Conservation (phyloP, 495 filamentous ascomycete species). For the Aspergillus panamensis region DNA sequence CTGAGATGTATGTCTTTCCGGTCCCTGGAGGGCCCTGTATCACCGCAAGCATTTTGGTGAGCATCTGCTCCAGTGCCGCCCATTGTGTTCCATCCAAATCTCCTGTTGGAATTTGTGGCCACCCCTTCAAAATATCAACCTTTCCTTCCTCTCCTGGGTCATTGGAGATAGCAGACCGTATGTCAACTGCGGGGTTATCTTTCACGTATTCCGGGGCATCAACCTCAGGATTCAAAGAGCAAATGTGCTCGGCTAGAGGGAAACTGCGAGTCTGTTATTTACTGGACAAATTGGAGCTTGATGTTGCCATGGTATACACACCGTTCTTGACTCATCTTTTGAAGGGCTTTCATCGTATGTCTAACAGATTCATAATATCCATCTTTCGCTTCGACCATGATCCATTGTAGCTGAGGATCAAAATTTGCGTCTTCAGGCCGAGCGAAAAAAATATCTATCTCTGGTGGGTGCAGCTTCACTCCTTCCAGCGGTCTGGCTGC, state of each 20-base stretch:
- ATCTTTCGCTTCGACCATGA: conserved; percentile 72
- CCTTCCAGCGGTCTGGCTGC: conserved; percentile 64
- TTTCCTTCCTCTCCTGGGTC: conserved; percentile 21
- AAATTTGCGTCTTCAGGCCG: conserved; percentile 56
- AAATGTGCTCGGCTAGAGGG: conserved; percentile 59
- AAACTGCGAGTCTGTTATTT: conserved; percentile 43
- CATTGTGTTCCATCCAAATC: conserved; percentile 68
- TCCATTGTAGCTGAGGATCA: conserved; percentile 65
- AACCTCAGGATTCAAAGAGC: conserved; percentile 46
- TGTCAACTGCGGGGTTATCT: conserved; percentile 43
- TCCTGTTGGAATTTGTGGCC: conserved; percentile 47
- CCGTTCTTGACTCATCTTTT: conserved; percentile 61
- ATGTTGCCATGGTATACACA: conserved; percentile 34
- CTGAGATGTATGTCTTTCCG: conserved; percentile 79
- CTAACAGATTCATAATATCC: conserved; percentile 74
- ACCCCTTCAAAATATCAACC: conserved; percentile 46
- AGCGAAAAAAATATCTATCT: conserved; percentile 75
- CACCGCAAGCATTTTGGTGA: conserved; percentile 71
- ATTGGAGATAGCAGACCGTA: conserved; percentile 34
- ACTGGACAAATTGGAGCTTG: conserved; percentile 20
- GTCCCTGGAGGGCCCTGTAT: conserved; percentile 91
- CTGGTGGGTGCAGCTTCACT: conserved; percentile 61
- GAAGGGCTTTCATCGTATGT: conserved; percentile 69
- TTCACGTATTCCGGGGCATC: conserved; percentile 48
- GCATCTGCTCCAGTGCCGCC: conserved; percentile 61